phyloP scores from a whole-genome alignment of 2,329 filamentous ascomycete genomes.

The Hypomyces perniciosus region DNA sequence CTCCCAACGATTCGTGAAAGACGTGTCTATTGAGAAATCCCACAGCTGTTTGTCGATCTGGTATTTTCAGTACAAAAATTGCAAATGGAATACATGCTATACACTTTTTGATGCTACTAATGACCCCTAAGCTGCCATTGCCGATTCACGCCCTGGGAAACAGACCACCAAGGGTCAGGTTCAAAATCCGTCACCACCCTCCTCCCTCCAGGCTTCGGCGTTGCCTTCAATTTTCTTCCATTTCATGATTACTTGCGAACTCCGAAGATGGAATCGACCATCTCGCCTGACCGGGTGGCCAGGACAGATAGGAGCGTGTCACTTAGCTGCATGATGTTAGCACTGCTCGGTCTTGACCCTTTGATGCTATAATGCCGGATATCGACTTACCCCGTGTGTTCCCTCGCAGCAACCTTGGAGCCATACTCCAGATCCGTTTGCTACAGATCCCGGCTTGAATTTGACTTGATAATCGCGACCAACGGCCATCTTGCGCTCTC shows the following conservation, averaged over 20 bases:
- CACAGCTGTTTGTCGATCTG: too few species aligned
- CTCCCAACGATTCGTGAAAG: too few species aligned
- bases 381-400: slow-evolving; percentile 74
- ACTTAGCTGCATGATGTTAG: slow-evolving; percentile 51
- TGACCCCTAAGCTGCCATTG: too few species aligned
- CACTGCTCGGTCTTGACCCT: background rate
- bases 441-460: slow-evolving; percentile 62
- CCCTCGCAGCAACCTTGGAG: slow-evolving; percentile 90
- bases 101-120: too few species aligned
- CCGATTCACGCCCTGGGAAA: too few species aligned
- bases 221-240: background rate
- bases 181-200: too few species aligned
- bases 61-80: too few species aligned
- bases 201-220: background rate
- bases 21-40: too few species aligned
- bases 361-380: background rate
- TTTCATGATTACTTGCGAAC: background rate
- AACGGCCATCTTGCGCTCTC: slow-evolving; percentile 54
- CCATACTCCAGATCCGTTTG: slow-evolving; percentile 74
- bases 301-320: slow-evolving; percentile 77
- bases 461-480: slow-evolving; percentile 72
- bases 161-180: too few species aligned
- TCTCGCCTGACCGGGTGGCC: slow-evolving; percentile 68
- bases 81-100: too few species aligned
- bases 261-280: slow-evolving; percentile 67